Evolutionary conservation across 257 asterid species (phyloP), one percentile per base, ranked within the genome.

Genomic region (Cynanchum wilfordii): DNA sequence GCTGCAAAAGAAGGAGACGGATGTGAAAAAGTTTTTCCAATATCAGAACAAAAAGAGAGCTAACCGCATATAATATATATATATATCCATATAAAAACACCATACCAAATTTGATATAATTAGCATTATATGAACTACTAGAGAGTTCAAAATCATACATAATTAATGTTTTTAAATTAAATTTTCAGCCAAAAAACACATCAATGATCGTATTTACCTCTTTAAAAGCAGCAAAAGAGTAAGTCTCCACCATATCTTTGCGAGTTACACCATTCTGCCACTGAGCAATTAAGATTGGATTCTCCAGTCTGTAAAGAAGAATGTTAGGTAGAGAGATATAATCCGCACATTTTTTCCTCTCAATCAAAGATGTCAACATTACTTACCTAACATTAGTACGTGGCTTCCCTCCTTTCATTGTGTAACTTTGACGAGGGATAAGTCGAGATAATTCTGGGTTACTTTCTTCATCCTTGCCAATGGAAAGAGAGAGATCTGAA

Each of bases 241-340:
- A 89, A 0, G 89, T 22, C 73, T 84, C 84, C 66, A 82, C 97
- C 85, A 49, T 77, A 81, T 95, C 99, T 83, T 79, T 85, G 66
- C 98, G 96, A 17, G 98, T 95, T 54, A 89, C 96, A 66, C 88
- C 98, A 71, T 78, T 82, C 90, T 95, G 99, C 86, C 87, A 87
- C 76, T 92, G 99, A 62, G 97, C 96, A 81, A 85, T 76, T 73
- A 92, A 83, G 88, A 95, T 87, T 5, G 97, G 99, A 49, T 89
- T 78, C 66, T 82, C 78, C 13, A 70, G 74, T 88, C 99, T 94
- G 86, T 65, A 65, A 82, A 64, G 22, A 22, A 70, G 40, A n/a
- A 36, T 27, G 51, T 83, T 52, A 85, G 70, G 73, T 24, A 59
- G 74, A 59, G 74, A 60, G 69, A 22, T n/a, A 38, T 17, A 33